Base-by-base conservation (phyloP, 441 rosid genomes). In the Cnidoscolus chayamansa region DNA sequence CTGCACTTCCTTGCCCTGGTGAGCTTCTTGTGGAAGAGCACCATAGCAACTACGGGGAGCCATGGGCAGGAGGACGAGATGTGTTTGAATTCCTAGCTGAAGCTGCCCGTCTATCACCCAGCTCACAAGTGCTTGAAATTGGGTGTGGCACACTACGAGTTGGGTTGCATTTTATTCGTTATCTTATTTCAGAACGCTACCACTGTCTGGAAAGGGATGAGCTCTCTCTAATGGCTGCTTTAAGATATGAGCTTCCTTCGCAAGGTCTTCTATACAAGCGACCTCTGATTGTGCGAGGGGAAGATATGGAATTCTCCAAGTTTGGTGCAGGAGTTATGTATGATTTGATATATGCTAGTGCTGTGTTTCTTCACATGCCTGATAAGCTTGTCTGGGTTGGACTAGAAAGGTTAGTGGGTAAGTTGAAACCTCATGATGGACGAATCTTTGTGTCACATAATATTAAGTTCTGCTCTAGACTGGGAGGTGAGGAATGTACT, bases 71-170 rank as follows among this genome's bases (percentile, higher is more conserved):
- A 72, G 99, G 98, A 8, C 85, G 95, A 10, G 97, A 95, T 53
- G 94, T 95, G 74, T 91, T 90, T 67, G 98, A 95, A 83, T 95
- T 89, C 81, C 90, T 95, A 19, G 96, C 97, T 12, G 88, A 86
- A 72, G 81, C 94, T 56, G 68, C 84, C 66, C 83, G 63, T 40
- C 80, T 95, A 43, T 79, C 84, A 58, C 87, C 94, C 25, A 69
- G 68, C 48, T 89, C 96, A 1, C 93, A 67, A 45, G 98, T 92
- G 20, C 88, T 95, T 1, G 97, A 95, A 84, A 88, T 95, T 12
- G 99, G 99, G 5, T 92, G 98, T 75, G 99, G 99, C 66, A 92
- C 99, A 0, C 88, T 94, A n/a, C 90, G 98, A 9, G 99, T 92
- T 15, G 99, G 98, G 70, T 72, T 87, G 77, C 99, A 95, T 86